phyloP scores from a whole-genome alignment of 2,329 filamentous ascomycete genomes.

The Neopestalotiopsis sp. region DNA sequence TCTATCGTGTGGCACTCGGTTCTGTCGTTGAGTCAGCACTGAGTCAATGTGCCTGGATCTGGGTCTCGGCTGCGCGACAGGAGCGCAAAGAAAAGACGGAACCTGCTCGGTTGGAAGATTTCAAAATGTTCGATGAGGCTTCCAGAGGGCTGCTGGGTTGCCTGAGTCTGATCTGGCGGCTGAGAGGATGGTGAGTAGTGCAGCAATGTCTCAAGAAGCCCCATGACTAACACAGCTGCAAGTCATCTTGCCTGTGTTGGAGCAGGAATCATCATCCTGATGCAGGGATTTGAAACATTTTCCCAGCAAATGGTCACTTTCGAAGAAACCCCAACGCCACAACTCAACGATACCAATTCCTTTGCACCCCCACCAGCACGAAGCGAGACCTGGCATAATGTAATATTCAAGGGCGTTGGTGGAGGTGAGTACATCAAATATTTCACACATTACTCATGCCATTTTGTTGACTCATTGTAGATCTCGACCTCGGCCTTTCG shows the following conservation, averaged over 20 bases:
- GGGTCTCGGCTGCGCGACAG: slow-evolving; percentile 42
- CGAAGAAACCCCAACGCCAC: slow-evolving; percentile 32
- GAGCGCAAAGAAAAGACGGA: slow-evolving; percentile 35
- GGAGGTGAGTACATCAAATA: not conserved
- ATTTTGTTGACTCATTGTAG: not conserved
- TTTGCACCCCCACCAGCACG: slow-evolving; percentile 36
- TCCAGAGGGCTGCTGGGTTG: slow-evolving; percentile 43
- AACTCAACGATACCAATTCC: slow-evolving; percentile 25
- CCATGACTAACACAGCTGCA: slow-evolving; percentile 10
- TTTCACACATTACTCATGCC: not conserved
- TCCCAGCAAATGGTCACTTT: slow-evolving; percentile 45
- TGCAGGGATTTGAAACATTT: slow-evolving; percentile 45
- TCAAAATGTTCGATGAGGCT: slow-evolving; percentile 46
- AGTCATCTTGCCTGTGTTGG: slow-evolving; percentile 46
- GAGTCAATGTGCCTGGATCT: slow-evolving; percentile 46
- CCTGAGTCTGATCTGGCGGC: slow-evolving; percentile 40
- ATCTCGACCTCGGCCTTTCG: slow-evolving; percentile 31
- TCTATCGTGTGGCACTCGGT: slow-evolving; percentile 42
- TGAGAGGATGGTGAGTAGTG: slow-evolving; percentile 39
- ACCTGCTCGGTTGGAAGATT: slow-evolving; percentile 41
- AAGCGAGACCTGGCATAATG: slow-evolving; percentile 42
- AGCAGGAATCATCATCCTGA: slow-evolving; percentile 41
- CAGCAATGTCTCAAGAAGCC: not conserved
- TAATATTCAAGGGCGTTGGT: slow-evolving; percentile 19
- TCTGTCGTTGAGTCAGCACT: slow-evolving; percentile 42